These are phyloP conservation scores for Amniculicola lignicola DNA, from an alignment of 495 filamentous ascomycete species.

Conservation along the genomic window DNA sequence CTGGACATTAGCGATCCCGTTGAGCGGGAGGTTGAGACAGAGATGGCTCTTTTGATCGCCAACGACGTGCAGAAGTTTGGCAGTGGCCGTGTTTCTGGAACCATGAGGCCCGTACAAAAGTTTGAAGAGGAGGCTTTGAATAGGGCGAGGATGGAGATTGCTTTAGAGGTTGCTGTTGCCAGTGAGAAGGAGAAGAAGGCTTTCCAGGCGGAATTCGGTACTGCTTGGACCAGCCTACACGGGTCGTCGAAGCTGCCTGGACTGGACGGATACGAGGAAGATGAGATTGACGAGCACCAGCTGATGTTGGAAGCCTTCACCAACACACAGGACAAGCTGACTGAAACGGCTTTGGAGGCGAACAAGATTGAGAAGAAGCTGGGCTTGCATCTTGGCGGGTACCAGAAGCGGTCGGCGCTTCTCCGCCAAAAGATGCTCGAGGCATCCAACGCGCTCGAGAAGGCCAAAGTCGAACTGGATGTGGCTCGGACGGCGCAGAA, in stretches of 20 bases:
- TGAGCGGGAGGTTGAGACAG: slow-evolving; percentile 63
- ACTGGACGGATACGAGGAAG: slow-evolving; percentile 70
- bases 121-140: slow-evolving; percentile 70
- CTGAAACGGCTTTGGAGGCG: slow-evolving; percentile 68
- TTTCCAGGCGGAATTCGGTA: slow-evolving; percentile 63
- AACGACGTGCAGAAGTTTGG: slow-evolving; percentile 75
- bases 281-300: slow-evolving; percentile 61
- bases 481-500: slow-evolving; percentile 73
- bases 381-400: slow-evolving; percentile 80
- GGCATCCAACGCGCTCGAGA: slow-evolving; percentile 70
- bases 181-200: slow-evolving; percentile 53
- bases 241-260: slow-evolving; percentile 61
- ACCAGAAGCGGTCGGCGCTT: slow-evolving; percentile 78
- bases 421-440: slow-evolving; percentile 78
- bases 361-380: slow-evolving; percentile 94
- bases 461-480: slow-evolving; percentile 67
- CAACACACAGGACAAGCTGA: slow-evolving; percentile 65
- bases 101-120: slow-evolving; percentile 56
- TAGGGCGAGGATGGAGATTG: slow-evolving; percentile 71
- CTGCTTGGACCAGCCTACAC: slow-evolving; percentile 65
- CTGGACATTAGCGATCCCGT: slow-evolving; percentile 52
- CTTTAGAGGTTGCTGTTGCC: slow-evolving; percentile 61
- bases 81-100: slow-evolving; percentile 61
- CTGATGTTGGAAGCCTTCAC: slow-evolving; percentile 64
- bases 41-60: slow-evolving; percentile 73